phyloP scores from a whole-genome alignment of 2,329 filamentous ascomycete genomes.

The Teratosphaeria nubilosa region DNA sequence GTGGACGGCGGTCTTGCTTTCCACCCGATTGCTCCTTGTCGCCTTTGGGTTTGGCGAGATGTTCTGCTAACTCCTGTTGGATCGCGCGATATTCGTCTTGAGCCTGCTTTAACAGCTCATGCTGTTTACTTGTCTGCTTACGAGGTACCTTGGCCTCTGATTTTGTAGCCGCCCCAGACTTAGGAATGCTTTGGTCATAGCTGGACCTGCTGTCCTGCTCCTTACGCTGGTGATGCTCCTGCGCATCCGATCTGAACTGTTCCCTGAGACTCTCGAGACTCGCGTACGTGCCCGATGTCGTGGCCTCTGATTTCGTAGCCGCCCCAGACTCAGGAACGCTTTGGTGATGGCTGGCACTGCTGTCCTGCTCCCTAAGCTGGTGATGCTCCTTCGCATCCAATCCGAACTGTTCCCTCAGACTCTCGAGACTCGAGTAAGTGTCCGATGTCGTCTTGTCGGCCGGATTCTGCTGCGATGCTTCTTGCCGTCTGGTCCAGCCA shows the following conservation, averaged over 20 bases:
- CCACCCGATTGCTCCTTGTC: background rate
- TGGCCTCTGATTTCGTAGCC: too few relatives aligned
- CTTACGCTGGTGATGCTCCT: background rate
- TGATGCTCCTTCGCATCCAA: background rate
- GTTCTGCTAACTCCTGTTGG: background rate
- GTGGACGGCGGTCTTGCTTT: background rate
- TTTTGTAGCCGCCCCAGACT: background rate
- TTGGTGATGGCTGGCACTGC: background rate
- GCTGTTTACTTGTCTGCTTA: background rate
- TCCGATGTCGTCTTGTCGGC: background rate
- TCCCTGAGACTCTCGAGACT: background rate
- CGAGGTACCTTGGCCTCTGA: background rate
- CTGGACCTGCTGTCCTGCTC: background rate
- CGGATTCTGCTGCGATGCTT: background rate
- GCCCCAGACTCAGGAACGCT: background rate
- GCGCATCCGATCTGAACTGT: background rate
- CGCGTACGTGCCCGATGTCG: background rate
- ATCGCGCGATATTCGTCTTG: background rate
- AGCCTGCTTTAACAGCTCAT: background rate
- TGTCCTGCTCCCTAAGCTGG: background rate
- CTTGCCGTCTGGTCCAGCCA: background rate
- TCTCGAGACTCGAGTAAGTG: background rate
- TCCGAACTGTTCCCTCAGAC: slow-evolving; percentile 1
- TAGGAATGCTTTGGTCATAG: background rate
- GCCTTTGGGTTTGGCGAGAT: background rate